Percentiles rank a stretch among this genome's conserved stretches.
Conservation (phyloP, 371 early-diverging fungal genomes). For the Mortierella sp. region DNA sequence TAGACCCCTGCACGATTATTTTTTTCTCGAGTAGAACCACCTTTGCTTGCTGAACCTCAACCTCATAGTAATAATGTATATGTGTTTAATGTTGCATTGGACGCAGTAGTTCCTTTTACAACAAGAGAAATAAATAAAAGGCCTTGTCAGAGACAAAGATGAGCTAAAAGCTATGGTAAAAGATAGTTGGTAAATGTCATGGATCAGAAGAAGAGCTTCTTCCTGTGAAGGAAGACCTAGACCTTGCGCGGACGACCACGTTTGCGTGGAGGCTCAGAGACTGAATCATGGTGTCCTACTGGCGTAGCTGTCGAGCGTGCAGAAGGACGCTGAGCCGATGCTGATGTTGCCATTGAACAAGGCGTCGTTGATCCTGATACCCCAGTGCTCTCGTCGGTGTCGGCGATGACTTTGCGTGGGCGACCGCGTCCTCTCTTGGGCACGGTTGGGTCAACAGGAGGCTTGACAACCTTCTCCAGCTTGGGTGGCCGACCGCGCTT, state of each 20-base stretch:
- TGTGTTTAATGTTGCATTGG: no score
- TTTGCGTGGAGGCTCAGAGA: neutral
- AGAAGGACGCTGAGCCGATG: neutral
- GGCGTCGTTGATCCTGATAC: neutral
- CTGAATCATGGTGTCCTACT: neutral
- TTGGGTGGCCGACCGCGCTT: conserved; percentile 2
- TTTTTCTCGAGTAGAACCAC: neutral
- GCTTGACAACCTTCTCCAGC: neutral
- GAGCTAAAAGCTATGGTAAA: no score
- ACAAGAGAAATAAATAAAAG: no score
- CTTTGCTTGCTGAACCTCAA: no score
- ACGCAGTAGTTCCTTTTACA: no score
- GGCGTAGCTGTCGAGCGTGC: neutral
- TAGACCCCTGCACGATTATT: neutral
- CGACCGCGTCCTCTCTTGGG: conserved; percentile 17
- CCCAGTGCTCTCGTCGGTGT: neutral
- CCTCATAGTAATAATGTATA: no score
- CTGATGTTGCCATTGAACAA: no score
- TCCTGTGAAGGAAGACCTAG: neutral
- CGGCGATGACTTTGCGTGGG: neutral
- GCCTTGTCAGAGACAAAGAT: no score
- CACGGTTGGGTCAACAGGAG: neutral
- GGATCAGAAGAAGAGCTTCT: no score
- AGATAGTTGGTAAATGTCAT: no score
- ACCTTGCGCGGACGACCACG: conserved; percentile 3